Conservation (phyloP, 1,139 yeast genomes). For the Hanseniaspora uvarum region DNA sequence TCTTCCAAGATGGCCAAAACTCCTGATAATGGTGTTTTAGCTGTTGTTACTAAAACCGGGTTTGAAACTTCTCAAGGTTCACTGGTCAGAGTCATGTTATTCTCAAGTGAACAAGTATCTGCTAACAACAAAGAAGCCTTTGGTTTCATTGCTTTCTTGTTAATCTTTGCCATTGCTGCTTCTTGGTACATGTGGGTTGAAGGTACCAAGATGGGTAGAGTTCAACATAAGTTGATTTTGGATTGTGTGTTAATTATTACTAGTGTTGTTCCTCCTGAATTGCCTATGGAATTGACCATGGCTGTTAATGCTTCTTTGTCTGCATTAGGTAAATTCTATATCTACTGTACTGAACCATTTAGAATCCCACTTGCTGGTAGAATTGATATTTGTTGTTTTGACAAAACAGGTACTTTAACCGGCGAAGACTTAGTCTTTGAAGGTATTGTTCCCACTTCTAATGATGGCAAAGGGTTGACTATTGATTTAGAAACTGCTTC, state of each 20-base stretch:
- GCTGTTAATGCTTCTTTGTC: conserved; percentile 90
- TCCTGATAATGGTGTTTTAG: conserved; percentile 90
- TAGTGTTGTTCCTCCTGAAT: conserved; percentile 97
- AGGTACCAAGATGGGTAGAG: conserved; percentile 91
- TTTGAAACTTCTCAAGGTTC: conserved; percentile 98
- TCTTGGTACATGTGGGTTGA: conserved; percentile 98
- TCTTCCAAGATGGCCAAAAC: conserved; percentile 42
- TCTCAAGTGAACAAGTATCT: conserved; percentile 90
- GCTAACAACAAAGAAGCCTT: conserved; percentile 94
- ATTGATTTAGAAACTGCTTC: conserved; percentile 50
- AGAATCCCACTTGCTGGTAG: conserved; percentile 97
- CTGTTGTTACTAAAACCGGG: conserved; percentile 85
- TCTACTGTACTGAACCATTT: conserved; percentile 97
- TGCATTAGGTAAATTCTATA: conserved; percentile 74
- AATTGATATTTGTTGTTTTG: conserved; percentile 96
- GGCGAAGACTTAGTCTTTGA: conserved; percentile 94
- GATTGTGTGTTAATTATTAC: conserved; percentile 94
- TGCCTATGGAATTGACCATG: conserved; percentile 98
- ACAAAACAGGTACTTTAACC: conserved; percentile 95
- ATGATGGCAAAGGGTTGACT: conserved; percentile 34
- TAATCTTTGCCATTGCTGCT: conserved; percentile 88
- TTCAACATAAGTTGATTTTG: conserved; percentile 81
- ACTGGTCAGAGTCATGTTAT: conserved; percentile 93
- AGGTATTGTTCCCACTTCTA: conserved; percentile 77
- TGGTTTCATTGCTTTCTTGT: conserved; percentile 77